Conservation (phyloP, 83 land plant genomes). For the Picea abies region DNA sequence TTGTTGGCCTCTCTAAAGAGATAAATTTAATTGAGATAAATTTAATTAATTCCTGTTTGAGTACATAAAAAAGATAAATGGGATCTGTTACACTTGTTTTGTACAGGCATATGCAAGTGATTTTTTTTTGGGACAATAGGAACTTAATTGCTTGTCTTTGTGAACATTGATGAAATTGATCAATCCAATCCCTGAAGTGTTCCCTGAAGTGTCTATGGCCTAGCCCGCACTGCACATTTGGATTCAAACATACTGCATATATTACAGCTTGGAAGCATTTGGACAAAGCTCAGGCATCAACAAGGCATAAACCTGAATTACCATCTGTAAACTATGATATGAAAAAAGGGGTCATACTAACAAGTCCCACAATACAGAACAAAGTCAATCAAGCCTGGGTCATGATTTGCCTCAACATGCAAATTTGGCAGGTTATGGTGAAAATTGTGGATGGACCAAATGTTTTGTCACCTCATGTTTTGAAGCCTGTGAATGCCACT, state of each 20-base stretch:
- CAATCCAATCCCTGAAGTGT: slow-evolving; percentile 50
- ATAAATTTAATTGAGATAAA: too few relatives aligned
- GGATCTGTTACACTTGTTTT: too few relatives aligned
- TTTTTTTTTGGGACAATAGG: too few relatives aligned
- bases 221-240: slow-evolving; percentile 44
- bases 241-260: slow-evolving; percentile 50
- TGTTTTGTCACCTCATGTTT: too few relatives aligned
- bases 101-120: too few relatives aligned
- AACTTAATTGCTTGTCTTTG: too few relatives aligned
- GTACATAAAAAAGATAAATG: too few relatives aligned
- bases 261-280: slow-evolving; percentile 38
- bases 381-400: slow-evolving; percentile 54
- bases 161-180: neutral
- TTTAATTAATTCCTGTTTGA: too few relatives aligned
- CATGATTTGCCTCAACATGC: slow-evolving; percentile 40
- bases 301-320: slow-evolving; percentile 14
- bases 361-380: slow-evolving; percentile 39
- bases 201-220: slow-evolving; percentile 55
- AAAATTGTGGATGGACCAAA: too few relatives aligned
- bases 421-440: neutral
- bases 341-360: slow-evolving; percentile 36
- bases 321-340: slow-evolving; percentile 19
- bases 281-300: slow-evolving; percentile 38
- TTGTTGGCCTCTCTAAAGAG: too few relatives aligned
- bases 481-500: too few relatives aligned